Conservation (phyloP, 176 grass and related monocot genomes). For the Thalia dealbata region DNA sequence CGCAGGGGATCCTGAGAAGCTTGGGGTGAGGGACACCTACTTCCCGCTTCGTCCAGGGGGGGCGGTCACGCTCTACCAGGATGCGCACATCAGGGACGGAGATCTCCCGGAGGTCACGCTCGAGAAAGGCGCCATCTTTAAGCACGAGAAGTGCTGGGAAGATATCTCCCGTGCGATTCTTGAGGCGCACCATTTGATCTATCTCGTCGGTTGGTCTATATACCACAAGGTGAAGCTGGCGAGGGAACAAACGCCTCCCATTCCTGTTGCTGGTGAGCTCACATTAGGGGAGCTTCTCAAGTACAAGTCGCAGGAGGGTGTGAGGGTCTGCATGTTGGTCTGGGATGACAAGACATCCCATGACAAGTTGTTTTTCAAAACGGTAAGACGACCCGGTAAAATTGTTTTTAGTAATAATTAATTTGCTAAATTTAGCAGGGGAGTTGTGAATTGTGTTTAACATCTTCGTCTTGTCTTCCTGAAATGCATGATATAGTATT, state of each 20-base stretch:
- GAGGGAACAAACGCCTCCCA: slow-evolving; percentile 44
- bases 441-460: not conserved
- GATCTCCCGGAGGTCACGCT: slow-evolving; percentile 61
- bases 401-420: not conserved
- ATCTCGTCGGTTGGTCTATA: slow-evolving; percentile 92
- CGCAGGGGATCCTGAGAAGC: slow-evolving; percentile 49
- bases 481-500: not conserved
- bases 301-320: slow-evolving; percentile 97
- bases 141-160: slow-evolving; percentile 82
- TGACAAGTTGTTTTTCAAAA: slow-evolving; percentile 86
- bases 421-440: not conserved
- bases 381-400: slow-evolving; percentile 22
- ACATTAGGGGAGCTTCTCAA: slow-evolving; percentile 80
- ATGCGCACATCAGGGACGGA: slow-evolving; percentile 69
- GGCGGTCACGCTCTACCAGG: slow-evolving; percentile 71
- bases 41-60: slow-evolving; percentile 68
- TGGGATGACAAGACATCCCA: slow-evolving; percentile 99
- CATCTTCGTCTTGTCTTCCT: not conserved
- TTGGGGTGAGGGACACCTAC: slow-evolving; percentile 62
- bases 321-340: slow-evolving; percentile 87
- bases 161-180: slow-evolving; percentile 94
- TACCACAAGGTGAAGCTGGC: slow-evolving; percentile 84
- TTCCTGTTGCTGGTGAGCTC: slow-evolving; percentile 38
- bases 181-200: slow-evolving; percentile 94
- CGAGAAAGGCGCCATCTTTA: slow-evolving; percentile 39